Conservation (phyloP, 2,329 filamentous ascomycete species). For the Trichoderma sp. region DNA sequence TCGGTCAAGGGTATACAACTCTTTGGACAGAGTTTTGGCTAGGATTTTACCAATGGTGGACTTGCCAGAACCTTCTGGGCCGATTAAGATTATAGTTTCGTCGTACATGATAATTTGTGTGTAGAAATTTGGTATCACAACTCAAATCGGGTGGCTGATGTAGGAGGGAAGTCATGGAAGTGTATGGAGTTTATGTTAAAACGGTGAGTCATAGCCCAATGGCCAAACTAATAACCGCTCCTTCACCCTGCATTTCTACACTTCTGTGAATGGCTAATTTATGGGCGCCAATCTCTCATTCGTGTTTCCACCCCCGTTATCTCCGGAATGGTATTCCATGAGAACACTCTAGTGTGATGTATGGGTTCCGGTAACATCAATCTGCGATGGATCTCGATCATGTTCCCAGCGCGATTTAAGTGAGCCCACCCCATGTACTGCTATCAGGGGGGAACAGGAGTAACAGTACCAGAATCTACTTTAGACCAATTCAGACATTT, state of each 20-base stretch:
- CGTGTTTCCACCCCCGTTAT: neutral
- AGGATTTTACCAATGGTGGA: constrained; percentile 18
- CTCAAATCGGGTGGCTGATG: neutral
- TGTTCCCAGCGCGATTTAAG: neutral
- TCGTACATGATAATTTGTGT: neutral
- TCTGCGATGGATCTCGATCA: neutral
- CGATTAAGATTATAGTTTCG: constrained; percentile 13
- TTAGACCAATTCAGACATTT: neutral
- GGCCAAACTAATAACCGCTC: neutral
- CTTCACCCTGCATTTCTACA: neutral
- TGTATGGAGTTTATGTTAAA: neutral
- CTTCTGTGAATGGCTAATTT: neutral
- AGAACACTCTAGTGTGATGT: neutral
- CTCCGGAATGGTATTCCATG: neutral
- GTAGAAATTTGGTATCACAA: too few species aligned
- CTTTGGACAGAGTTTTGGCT: neutral
- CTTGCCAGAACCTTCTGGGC: constrained; percentile 23
- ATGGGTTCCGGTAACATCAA: neutral
- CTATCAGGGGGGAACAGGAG: neutral
- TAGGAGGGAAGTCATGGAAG: rapidly evolving
- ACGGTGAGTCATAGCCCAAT: neutral
- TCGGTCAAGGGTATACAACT: constrained; percentile 20
- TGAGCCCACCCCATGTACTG: neutral
- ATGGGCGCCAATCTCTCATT: neutral
- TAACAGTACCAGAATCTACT: neutral